Evolutionary conservation across 2,329 filamentous ascomycete species (phyloP).

Genomic region (Ascochyta koolunga): DNA sequence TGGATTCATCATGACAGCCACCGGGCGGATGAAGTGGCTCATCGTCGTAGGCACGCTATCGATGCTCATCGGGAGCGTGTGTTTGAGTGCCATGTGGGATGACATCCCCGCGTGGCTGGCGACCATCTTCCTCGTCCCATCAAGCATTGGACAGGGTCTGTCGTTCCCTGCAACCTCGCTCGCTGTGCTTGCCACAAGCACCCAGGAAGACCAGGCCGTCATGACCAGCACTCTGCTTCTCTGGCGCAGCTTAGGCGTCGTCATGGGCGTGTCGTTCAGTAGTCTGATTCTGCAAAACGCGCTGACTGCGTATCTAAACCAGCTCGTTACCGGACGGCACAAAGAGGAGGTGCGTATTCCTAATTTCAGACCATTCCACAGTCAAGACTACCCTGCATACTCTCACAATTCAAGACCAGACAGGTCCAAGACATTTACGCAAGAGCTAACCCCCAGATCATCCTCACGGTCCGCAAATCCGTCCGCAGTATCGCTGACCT

Average conservation of each 20-base stretch:
- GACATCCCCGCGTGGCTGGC: conserved; percentile 49
- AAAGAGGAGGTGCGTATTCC: conserved; percentile 55
- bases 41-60: conserved; percentile 47
- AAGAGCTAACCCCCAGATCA: conserved; percentile 38
- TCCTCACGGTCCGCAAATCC: conserved; percentile 57
- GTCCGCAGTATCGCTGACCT: conserved; percentile 56
- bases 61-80: conserved; percentile 47
- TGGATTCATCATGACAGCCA: conserved; percentile 53
- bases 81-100: conserved; percentile 46
- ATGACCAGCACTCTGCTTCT: conserved; percentile 71
- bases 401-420: too few relatives aligned
- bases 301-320: conserved; percentile 64
- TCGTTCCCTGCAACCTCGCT: conserved; percentile 51
- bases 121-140: conserved; percentile 49
- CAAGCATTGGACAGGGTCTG: conserved; percentile 51
- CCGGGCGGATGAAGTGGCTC: conserved; percentile 51
- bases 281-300: conserved; percentile 77
- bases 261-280: conserved; percentile 74
- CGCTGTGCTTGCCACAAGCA: conserved; percentile 50
- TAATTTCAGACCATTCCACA: too few relatives aligned
- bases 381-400: too few relatives aligned
- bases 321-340: conserved; percentile 63
- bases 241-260: conserved; percentile 73
- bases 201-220: conserved; percentile 54
- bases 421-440: too few relatives aligned